Percentiles rank a stretch among this genome's conserved stretches.
Conservation (phyloP, 1,139 yeast genomes). For the Candida glucosophila region DNA sequence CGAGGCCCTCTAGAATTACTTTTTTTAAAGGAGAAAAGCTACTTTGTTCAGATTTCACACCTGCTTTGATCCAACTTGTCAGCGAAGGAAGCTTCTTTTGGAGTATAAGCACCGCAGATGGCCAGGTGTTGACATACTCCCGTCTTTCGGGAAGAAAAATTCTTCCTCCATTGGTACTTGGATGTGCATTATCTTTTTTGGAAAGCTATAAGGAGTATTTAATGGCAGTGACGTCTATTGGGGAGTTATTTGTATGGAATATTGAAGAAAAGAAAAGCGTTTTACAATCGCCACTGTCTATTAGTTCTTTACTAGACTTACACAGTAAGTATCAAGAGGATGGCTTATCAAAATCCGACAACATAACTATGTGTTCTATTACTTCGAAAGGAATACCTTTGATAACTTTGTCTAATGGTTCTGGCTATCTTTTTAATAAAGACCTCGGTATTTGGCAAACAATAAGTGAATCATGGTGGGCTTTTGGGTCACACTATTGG, state of each 20-base stretch:
- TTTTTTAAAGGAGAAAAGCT: conserved; percentile 36
- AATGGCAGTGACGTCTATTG: conserved; percentile 75
- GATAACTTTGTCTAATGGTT: conserved; percentile 78
- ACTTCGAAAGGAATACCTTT: conserved; percentile 70
- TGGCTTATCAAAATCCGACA: conserved; percentile 71
- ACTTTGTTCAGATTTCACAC: conserved; percentile 47
- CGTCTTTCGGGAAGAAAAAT: conserved; percentile 39
- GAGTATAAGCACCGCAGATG: conserved; percentile 45
- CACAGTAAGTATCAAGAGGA: conserved; percentile 48
- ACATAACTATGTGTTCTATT: conserved; percentile 75
- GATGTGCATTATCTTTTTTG: conserved; percentile 45
- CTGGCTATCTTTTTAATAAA: conserved; percentile 71
- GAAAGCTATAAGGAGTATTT: conserved; percentile 41
- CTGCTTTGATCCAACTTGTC: conserved; percentile 39
- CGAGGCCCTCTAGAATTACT: conserved; percentile 42
- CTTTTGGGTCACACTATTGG: conserved; percentile 97
- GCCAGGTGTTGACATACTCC: conserved; percentile 41
- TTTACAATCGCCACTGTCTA: conserved; percentile 38
- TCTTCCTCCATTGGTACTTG: conserved; percentile 44
- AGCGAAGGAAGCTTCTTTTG: conserved; percentile 35
- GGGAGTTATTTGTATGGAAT: conserved; percentile 82
- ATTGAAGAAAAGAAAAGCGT: conserved; percentile 37
- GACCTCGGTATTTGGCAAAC: conserved; percentile 76
- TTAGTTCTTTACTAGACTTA: conserved; percentile 55
- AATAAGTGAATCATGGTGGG: conserved; percentile 96